These are phyloP conservation scores for Castanea sativa DNA, from an alignment of 306 rosid species.

Conservation along the genomic window DNA sequence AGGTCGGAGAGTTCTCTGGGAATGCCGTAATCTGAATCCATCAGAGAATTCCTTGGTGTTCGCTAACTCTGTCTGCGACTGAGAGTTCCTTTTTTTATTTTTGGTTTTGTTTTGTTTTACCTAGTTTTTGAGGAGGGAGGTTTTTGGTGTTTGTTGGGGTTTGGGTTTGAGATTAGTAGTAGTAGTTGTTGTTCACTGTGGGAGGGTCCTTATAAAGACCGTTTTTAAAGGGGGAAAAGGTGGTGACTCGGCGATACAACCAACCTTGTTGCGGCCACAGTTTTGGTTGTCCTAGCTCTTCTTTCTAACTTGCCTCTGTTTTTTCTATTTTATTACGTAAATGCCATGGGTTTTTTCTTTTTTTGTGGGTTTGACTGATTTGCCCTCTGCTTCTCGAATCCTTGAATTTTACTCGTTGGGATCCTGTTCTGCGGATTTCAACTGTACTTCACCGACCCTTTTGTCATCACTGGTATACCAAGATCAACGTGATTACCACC, in stretches of 20 bases:
- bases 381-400: neutral
- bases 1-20: slow-evolving; percentile 93
- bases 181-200: neutral
- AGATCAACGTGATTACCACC: too few species aligned
- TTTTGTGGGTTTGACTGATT: neutral
- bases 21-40: slow-evolving; percentile 94
- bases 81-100: too few species aligned
- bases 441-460: neutral
- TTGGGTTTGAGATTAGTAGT: too few species aligned
- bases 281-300: neutral
- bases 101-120: neutral
- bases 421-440: neutral
- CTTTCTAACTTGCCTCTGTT: neutral
- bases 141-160: neutral
- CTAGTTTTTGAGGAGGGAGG: neutral
- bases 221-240: neutral
- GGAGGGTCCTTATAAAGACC: neutral
- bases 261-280: neutral
- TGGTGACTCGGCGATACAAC: slow-evolving; percentile 3
- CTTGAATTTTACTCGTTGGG: neutral
- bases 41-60: neutral
- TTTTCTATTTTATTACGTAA: neutral
- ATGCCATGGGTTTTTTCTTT: neutral
- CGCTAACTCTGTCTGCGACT: too few species aligned
- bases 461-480: neutral